Evolutionary conservation across 2,329 filamentous ascomycete genomes (phyloP).

Genomic region (Scytalidium lignicola): DNA sequence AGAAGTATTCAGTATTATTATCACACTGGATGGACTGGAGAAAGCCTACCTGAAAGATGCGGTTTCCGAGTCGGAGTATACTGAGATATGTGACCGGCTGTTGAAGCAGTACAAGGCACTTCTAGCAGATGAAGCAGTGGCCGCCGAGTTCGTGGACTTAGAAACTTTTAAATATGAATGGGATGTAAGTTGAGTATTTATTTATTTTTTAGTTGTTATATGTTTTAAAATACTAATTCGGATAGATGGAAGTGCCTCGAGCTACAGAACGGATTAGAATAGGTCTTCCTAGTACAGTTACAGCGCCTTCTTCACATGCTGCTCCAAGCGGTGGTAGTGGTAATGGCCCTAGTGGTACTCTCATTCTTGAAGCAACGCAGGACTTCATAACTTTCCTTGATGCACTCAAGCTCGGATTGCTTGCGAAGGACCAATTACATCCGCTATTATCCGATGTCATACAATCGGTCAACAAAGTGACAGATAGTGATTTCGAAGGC

Average conservation of each 20-base stretch:
- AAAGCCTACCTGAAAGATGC: conserved; percentile 97
- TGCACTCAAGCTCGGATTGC: conserved; percentile 83
- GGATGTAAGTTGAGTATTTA: conserved; percentile 59
- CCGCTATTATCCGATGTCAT: conserved; percentile 93
- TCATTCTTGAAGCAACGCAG: conserved; percentile 89
- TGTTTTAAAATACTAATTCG: conserved; percentile 4
- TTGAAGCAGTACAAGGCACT: conserved; percentile 97
- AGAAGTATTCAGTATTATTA: conserved; percentile 95
- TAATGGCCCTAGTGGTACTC: conserved; percentile 44
- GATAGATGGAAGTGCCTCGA: conserved; percentile 84
- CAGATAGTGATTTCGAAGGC: conserved; percentile 89
- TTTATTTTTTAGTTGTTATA: not conserved
- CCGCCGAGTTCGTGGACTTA: conserved; percentile 78
- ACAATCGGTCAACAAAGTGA: conserved; percentile 95
- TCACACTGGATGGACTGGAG: conserved; percentile 91
- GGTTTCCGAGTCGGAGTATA: conserved; percentile 86
- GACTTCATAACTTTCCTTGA: conserved; percentile 99
- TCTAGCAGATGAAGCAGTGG: conserved; percentile 83
- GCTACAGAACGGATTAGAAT: conserved; percentile 90
- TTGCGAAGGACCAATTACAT: conserved; percentile 95
- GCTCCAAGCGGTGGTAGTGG: conserved; percentile 37
- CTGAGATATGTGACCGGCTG: conserved; percentile 89
- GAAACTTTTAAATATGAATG: conserved; percentile 89
- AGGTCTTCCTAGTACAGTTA: conserved; percentile 81
- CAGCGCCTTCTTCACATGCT: conserved; percentile 41